Conservation (phyloP, 2,329 filamentous ascomycete genomes). For the Stachybotrys echinatus region DNA sequence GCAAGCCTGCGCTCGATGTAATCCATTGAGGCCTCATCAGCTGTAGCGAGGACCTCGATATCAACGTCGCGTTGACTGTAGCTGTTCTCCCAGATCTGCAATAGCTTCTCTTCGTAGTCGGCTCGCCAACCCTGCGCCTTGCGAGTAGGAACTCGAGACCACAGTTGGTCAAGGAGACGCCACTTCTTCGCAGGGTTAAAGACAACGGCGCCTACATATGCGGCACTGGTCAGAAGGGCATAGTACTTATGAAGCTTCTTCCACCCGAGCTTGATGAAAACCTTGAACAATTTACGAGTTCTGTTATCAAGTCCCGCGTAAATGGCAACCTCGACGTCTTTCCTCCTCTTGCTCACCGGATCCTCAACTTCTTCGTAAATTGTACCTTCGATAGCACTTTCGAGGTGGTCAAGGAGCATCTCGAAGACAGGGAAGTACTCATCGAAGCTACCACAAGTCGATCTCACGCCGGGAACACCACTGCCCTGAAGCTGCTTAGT, state of each 20-base stretch:
- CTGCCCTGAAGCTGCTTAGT: conserved; percentile 3
- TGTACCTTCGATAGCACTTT: conserved; percentile 3
- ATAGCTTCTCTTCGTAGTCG: conserved; percentile 2
- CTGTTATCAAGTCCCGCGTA: conserved; percentile 1
- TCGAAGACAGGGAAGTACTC: conserved; percentile 4
- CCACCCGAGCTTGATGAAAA: conserved; percentile 4
- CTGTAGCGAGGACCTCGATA: conserved; percentile 1
- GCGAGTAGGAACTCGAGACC: conserved; percentile 3
- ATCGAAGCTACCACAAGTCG: conserved; percentile 3
- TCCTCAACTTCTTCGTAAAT: no score
- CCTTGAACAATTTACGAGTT: conserved; percentile 1
- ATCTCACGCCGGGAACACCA: neutral
- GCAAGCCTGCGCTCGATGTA: no score
- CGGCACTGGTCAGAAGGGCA: neutral
- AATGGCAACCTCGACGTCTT: neutral
- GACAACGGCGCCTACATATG: conserved; percentile 3
- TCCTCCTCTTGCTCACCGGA: conserved; percentile 1
- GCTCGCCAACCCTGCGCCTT: conserved; percentile 3
- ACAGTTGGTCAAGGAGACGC: conserved; percentile 4
- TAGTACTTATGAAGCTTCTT: conserved; percentile 4
- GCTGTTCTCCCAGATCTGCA: conserved; percentile 1
- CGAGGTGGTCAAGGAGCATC: conserved; percentile 4
- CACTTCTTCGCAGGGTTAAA: conserved; percentile 4
- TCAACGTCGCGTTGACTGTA: conserved; percentile 1
- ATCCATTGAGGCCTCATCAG: neutral